These are phyloP conservation scores for Tuber umbilicatum DNA, from an alignment of 495 filamentous ascomycete genomes.

Conservation along the genomic window DNA sequence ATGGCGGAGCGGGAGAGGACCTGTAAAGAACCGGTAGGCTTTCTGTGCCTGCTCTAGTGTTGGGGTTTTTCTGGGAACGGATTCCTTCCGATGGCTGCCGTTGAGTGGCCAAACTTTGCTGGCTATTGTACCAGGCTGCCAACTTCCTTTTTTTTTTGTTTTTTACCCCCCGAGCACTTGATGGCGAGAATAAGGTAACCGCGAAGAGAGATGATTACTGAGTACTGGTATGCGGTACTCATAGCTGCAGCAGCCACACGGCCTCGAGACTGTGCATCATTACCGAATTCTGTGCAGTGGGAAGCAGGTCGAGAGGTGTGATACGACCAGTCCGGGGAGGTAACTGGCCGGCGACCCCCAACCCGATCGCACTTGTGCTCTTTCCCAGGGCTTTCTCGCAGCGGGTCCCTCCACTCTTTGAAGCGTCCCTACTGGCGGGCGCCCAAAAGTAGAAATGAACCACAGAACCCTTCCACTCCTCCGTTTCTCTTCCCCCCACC, in stretches of 20 bases:
- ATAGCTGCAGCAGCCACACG: not conserved
- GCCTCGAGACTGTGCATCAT: not conserved
- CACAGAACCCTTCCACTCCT: conserved; percentile 15
- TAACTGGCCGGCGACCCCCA: not conserved
- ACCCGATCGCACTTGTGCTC: not conserved
- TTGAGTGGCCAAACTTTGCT: not conserved
- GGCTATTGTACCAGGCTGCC: not conserved
- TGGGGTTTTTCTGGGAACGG: not conserved
- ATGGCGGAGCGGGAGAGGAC: not conserved
- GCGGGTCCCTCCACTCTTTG: not conserved
- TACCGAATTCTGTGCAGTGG: not conserved
- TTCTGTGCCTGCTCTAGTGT: not conserved
- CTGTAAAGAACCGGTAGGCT: not conserved
- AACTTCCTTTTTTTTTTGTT: not conserved
- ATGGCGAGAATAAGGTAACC: not conserved
- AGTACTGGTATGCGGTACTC: not conserved
- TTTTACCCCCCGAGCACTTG: not conserved
- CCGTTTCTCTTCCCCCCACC: conserved; percentile 25
- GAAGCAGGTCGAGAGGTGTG: not conserved
- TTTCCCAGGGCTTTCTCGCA: conserved; percentile 3
- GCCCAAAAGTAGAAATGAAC: conserved; percentile 23
- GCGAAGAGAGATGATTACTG: not conserved
- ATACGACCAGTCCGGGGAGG: not conserved
- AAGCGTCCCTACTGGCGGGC: conserved; percentile 12
- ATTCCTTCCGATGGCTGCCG: not conserved